Evolutionary conservation across 2,329 filamentous ascomycete species (phyloP), one percentile per base, ranked within the genome.

Genomic region (Daldinia eschscholtzii): DNA sequence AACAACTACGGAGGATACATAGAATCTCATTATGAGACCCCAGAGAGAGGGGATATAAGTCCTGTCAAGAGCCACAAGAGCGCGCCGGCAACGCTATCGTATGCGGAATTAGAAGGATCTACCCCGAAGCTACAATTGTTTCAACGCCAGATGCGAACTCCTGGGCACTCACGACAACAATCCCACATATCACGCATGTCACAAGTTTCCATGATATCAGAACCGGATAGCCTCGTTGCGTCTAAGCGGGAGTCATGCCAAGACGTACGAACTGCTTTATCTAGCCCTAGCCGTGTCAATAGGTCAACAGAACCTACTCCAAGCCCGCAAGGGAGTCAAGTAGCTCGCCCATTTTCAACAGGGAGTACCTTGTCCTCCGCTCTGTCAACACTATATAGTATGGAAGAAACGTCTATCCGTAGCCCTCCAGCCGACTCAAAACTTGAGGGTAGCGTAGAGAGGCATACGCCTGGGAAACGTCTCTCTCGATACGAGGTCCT

Each of bases 311-410:
- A 67, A 30, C 59, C 66, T 4, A 58, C 55, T 2, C 68, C 63
- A 9, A 72, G 70, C 13, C 63, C 46, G 10, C 68, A 73, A 48
- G 61, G 55, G 26, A 23, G 63, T 30, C 64, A 61, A 6, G 68
- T 65, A 46, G 50, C 46, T 7, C 71, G 70, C 2, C 70, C 75
- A 15, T 75, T 72, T 44, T 77, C 77, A 0, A 62, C 67, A 28
- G 71, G 81, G 3, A 87, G 84, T 68, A 80, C 84, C 7, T 78
- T 81, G 13, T 87, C 85, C 0, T 88, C 85, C 42, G 83, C 85
- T 2, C 78, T 89, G 4, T 89, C 87, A 3, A 89, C 87, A 0
- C 75, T 89, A 4, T 87, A 88, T 69, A 88, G 86, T 65, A 84
- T 84, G 55, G 85, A 86, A 33, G 85, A 87, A 60, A 78, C 80